Conservation (phyloP, 192 early-diverging fungal species). For the Powellomyces hirtus region DNA sequence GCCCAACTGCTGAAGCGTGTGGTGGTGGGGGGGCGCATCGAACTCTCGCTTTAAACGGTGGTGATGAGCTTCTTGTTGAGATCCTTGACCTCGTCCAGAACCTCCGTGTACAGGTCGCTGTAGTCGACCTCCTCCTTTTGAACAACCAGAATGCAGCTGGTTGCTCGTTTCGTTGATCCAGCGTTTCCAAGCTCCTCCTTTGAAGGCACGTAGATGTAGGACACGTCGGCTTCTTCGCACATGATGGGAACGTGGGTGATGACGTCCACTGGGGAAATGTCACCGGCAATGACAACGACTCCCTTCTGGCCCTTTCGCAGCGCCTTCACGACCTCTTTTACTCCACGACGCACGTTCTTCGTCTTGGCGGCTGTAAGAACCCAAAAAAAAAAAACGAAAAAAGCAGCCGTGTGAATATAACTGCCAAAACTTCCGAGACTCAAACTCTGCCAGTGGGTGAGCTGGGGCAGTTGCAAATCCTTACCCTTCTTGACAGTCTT, state of each 20-base stretch:
- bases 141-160: slow-evolving; percentile 88
- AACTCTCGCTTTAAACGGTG: slow-evolving; percentile 41
- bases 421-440: too few species aligned
- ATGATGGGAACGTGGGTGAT: slow-evolving; percentile 96
- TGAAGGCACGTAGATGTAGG: slow-evolving; percentile 93
- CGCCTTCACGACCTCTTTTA: slow-evolving; percentile 97
- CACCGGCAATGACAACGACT: slow-evolving; percentile 89
- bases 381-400: neutral
- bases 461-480: too few species aligned
- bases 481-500: slow-evolving; percentile 90
- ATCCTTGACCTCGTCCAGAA: slow-evolving; percentile 73
- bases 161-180: slow-evolving; percentile 93
- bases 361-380: slow-evolving; percentile 54
- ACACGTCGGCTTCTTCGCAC: slow-evolving; percentile 94
- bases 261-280: slow-evolving; percentile 96
- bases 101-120: slow-evolving; percentile 83
- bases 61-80: slow-evolving; percentile 67
- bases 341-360: slow-evolving; percentile 88
- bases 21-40: too few species aligned
- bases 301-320: slow-evolving; percentile 94
- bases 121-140: slow-evolving; percentile 79
- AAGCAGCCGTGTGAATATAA: too few species aligned
- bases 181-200: slow-evolving; percentile 94
- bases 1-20: too few species aligned
- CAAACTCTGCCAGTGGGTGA: too few species aligned